Percentiles rank a stretch among this genome's conserved stretches.
Conservation (phyloP, 208 protist genomes). For the Trypanosoma cruzi region DNA sequence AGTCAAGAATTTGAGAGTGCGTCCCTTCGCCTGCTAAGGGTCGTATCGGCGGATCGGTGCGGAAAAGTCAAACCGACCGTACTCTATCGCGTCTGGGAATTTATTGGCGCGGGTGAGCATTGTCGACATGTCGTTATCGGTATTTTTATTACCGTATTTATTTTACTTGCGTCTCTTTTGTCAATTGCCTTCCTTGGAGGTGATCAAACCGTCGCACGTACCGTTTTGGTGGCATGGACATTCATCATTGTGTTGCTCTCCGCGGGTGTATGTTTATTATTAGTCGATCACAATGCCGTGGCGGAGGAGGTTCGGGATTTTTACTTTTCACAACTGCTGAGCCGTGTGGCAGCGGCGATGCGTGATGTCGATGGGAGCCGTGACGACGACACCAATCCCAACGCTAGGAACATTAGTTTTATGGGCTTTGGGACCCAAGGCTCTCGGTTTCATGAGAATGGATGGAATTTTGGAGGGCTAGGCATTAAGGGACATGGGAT, state of each 20-base stretch:
- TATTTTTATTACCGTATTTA: background rate
- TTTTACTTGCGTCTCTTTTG: conserved; percentile 31
- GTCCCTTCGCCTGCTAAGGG: conserved; percentile 46
- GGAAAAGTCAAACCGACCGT: conserved; percentile 48
- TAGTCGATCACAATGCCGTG: conserved; percentile 68
- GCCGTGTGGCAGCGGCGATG: conserved; percentile 33
- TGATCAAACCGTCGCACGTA: conserved; percentile 21
- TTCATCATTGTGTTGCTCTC: conserved; percentile 35
- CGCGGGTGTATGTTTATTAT: conserved; percentile 30
- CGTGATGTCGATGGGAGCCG: conserved; percentile 25
- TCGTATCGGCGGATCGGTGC: conserved; percentile 45
- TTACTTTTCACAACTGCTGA: conserved; percentile 46
- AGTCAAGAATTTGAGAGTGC: conserved; percentile 50
- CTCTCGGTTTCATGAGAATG: no score
- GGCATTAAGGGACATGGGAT: no score
- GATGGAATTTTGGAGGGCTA: no score
- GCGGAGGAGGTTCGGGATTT: conserved; percentile 46
- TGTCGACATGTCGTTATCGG: background rate
- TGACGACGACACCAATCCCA: conserved; percentile 11
- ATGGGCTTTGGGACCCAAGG: no score
- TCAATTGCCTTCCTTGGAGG: conserved; percentile 41
- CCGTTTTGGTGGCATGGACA: conserved; percentile 36
- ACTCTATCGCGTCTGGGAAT: conserved; percentile 45
- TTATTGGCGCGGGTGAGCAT: conserved; percentile 32
- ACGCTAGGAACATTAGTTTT: background rate